Conservation (phyloP, 306 rosid genomes). For the Prunus salicina region DNA sequence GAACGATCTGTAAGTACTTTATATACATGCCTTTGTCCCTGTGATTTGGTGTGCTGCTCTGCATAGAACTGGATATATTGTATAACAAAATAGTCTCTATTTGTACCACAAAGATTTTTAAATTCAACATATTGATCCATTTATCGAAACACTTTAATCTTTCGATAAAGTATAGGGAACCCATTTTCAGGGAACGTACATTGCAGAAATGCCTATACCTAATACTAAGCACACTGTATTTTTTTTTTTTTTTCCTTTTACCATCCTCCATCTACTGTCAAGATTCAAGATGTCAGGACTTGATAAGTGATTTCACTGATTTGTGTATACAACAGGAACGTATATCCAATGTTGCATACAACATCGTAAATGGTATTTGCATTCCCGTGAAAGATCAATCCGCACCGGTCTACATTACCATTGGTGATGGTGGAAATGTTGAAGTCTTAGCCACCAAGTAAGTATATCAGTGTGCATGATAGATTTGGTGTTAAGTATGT, state of each 20-base stretch:
- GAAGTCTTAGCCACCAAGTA: conserved; percentile 90
- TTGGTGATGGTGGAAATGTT: conserved; percentile 90
- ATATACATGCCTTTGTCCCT: not conserved
- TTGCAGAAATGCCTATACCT: not conserved
- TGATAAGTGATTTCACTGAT: not conserved
- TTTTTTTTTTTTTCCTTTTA: not conserved
- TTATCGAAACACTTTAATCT: not conserved
- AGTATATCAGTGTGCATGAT: conserved; percentile 16
- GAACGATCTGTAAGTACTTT: conserved; percentile 70
- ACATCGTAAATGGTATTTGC: conserved; percentile 66
- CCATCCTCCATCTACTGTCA: not conserved
- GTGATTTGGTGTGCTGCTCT: not conserved
- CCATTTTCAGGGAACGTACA: not conserved
- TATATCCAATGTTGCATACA: conserved; percentile 68
- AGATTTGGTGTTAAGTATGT: conserved; percentile 24
- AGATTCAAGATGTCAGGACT: not conserved
- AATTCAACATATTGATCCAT: not conserved
- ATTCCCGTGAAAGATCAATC: conserved; percentile 59
- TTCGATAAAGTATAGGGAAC: not conserved
- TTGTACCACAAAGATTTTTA: not conserved
- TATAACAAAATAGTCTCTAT: not conserved
- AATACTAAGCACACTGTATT: not conserved
- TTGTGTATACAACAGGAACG: conserved; percentile 55
- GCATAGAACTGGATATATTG: not conserved
- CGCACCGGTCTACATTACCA: conserved; percentile 87